Conservation (phyloP, 2,329 filamentous ascomycete genomes). For the Colletotrichum trifolii region DNA sequence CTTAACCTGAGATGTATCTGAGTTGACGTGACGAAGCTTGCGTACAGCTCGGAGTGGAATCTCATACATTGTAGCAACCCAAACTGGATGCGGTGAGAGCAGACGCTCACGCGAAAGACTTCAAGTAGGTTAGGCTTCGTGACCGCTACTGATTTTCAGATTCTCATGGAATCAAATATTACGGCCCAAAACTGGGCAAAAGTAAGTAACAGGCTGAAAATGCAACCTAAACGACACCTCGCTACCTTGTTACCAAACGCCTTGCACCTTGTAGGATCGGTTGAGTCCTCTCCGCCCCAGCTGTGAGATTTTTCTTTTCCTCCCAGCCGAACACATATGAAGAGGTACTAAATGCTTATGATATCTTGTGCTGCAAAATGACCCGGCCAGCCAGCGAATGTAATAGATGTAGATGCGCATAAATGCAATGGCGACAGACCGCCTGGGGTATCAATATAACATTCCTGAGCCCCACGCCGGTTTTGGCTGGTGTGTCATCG, state of each 20-base stretch:
- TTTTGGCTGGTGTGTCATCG: no score
- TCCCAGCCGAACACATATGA: neutral
- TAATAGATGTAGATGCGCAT: neutral
- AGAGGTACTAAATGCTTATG: constrained; percentile 2
- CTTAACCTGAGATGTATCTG: no score
- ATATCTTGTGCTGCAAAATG: neutral
- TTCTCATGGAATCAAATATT: constrained; percentile 31
- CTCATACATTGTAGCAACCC: neutral
- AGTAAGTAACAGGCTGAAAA: constrained; percentile 6
- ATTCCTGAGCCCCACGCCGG: neutral
- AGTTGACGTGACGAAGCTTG: no score
- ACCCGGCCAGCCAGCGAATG: neutral
- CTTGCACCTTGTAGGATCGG: constrained; percentile 26
- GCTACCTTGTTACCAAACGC: constrained; percentile 30
- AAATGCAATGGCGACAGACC: constrained; percentile 7
- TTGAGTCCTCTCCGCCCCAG: constrained; percentile 5
- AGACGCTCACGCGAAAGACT: neutral
- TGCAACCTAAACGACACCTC: constrained; percentile 24
- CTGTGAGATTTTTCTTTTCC: constrained; percentile 3
- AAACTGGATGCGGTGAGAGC: neutral
- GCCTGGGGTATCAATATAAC: constrained; percentile 28
- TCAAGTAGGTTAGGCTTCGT: neutral
- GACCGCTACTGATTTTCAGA: constrained; percentile 4
- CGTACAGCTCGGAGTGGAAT: no score
- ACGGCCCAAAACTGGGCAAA: constrained; percentile 5